phyloP scores from a whole-genome alignment of 768 basidiomycete species.

The Suillus clintonianus region DNA sequence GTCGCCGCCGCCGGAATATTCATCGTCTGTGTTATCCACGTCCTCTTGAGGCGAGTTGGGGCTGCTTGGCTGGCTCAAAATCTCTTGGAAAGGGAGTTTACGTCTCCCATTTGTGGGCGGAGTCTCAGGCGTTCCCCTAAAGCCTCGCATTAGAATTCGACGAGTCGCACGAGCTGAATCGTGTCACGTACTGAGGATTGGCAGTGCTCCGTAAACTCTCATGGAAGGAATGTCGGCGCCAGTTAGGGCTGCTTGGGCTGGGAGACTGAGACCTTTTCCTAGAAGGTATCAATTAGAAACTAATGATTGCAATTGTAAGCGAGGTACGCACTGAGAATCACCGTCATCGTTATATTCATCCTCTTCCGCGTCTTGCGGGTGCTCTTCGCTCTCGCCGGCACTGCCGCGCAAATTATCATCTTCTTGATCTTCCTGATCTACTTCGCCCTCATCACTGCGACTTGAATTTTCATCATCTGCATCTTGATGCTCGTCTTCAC shows the following conservation, averaged over 20 bases:
- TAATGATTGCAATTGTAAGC: not conserved
- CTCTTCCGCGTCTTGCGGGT: not conserved
- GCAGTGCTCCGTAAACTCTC: not conserved
- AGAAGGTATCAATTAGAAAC: not conserved
- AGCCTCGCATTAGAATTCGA: not conserved
- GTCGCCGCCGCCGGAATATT: not conserved
- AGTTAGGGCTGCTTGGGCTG: not conserved
- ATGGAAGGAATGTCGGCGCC: not conserved
- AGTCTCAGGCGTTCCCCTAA: not conserved
- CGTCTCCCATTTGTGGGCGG: not conserved
- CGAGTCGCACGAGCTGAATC: not conserved
- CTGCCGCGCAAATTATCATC: not conserved
- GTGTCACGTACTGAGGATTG: not conserved
- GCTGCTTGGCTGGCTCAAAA: not conserved
- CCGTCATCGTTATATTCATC: not conserved
- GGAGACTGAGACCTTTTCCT: not conserved
- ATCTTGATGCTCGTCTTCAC: not conserved
- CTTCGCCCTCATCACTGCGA: slow-evolving; percentile 2
- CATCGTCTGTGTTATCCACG: not conserved
- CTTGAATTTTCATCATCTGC: not conserved
- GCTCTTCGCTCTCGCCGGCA: not conserved
- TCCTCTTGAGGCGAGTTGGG: not conserved
- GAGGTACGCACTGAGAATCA: not conserved
- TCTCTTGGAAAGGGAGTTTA: not conserved
- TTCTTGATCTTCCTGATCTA: not conserved